phyloP scores from a whole-genome alignment of 495 filamentous ascomycete genomes.

The Tuber umbilicatum region DNA sequence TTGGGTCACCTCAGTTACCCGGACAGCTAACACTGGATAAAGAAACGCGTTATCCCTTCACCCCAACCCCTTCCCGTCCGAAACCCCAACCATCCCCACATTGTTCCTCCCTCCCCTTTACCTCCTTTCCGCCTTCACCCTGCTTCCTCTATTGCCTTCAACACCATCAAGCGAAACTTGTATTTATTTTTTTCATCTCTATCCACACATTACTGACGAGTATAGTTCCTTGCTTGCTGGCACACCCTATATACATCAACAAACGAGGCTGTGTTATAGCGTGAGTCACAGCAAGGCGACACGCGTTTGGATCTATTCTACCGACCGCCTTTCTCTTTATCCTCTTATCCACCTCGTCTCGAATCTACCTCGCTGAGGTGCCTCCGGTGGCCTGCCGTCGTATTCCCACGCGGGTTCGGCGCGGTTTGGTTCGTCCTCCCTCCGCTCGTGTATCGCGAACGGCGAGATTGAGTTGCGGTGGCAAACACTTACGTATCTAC shows the following conservation, averaged over 20 bases:
- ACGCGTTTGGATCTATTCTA: not conserved
- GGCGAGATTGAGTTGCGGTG: not conserved
- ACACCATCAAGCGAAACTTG: not conserved
- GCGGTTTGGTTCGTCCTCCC: not conserved
- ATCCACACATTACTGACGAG: slow-evolving; percentile 1
- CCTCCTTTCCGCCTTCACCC: not conserved
- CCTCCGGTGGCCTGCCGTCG: not conserved
- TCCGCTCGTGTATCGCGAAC: not conserved
- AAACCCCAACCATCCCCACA: not conserved
- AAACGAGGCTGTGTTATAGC: not conserved
- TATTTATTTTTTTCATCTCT: not conserved
- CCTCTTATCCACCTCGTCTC: not conserved
- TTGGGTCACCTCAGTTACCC: not conserved
- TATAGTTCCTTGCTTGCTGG: not conserved
- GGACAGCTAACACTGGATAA: not conserved
- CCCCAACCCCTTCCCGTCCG: not conserved
- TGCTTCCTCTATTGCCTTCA: not conserved
- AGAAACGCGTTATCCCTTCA: not conserved
- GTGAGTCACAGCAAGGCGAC: not conserved
- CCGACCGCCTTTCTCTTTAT: not conserved
- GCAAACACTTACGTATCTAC: not conserved
- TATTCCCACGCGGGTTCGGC: not conserved
- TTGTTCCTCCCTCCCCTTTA: not conserved
- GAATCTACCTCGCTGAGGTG: not conserved
- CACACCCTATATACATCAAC: not conserved